phyloP scores from a whole-genome alignment of 192 early-diverging fungal species.

The Spinellus fusiger region DNA sequence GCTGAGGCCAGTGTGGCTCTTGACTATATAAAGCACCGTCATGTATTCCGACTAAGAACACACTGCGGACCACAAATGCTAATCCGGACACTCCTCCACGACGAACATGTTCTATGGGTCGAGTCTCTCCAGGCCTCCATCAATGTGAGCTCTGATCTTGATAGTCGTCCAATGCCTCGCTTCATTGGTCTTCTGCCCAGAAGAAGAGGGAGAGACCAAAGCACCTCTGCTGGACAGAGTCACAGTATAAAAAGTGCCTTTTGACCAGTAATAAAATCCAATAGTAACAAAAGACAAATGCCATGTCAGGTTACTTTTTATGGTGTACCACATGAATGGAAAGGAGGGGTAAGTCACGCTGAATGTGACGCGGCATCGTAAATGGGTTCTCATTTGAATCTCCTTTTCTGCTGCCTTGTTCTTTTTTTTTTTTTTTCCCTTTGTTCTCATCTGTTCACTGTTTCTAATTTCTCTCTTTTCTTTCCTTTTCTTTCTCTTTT shows the following conservation, averaged over 20 bases:
- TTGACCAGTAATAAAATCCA: background rate
- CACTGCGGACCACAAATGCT: constrained; percentile 36
- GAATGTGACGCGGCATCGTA: background rate
- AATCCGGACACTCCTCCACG: constrained; percentile 30
- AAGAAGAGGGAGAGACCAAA: constrained; percentile 7
- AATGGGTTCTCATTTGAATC: background rate
- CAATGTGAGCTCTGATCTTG: constrained; percentile 43
- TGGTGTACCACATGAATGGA: background rate
- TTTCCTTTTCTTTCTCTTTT: background rate
- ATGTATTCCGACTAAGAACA: constrained; percentile 40
- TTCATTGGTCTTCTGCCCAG: constrained; percentile 37
- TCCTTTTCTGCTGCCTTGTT: background rate
- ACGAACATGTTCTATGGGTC: constrained; percentile 36
- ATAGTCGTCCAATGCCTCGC: constrained; percentile 39
- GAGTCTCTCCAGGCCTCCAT: constrained; percentile 40
- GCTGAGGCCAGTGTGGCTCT: constrained; percentile 33
- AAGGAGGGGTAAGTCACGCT: background rate
- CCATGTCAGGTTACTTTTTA: background rate
- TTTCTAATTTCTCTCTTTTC: background rate
- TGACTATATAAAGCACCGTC: constrained; percentile 38
- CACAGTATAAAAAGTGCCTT: background rate
- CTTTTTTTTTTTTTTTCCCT: constrained; percentile 1
- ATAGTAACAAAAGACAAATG: background rate
- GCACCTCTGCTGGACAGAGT: constrained; percentile 2
- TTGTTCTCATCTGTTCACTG: background rate